Base-by-base conservation (phyloP, 1,139 yeast species). In the Hyphopichia pseudoburtonii region DNA sequence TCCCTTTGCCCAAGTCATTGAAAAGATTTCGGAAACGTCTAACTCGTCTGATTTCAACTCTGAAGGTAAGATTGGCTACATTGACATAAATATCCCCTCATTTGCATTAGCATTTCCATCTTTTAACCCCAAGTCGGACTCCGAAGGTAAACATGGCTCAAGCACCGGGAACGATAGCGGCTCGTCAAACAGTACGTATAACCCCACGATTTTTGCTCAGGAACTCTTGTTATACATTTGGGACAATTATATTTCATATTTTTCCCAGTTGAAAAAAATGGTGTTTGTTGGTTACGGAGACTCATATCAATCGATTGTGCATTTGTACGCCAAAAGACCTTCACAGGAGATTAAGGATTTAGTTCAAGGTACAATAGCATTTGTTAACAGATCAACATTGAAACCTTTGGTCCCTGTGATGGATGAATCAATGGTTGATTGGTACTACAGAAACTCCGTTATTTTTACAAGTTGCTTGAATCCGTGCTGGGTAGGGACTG, bases 271-370 rank as follows among this genome's bases (percentile, higher is more conserved):
- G 36, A 70, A 78, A 33, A 86, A 86, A 47, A 59, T 94, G 34
- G 82, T 88, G 0, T 81, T 92, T 54, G 75, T 90, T 27, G 97
- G 97, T 2, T 78, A 86, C 44, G 98, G 98, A 28, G 95, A 88
- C 44, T 81, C 97, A 0, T 86, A 87, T 53, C 82, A 87, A 36
- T 87, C 96, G 1, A 76, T 90, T 30, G 94, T 90, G 2, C 95
- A 90, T 60, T 66, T 92, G 23, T 78, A 86, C 37, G 96, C 96
- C 4, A 95, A 90, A 56, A 73, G 97, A 36, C 68, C 75, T 4
- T 60, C 73, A 3, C 66, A 58, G 35, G 82, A 79, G 35, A 77
- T 82, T 26, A 73, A 77, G 41, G 75, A 70, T n/a, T 46, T 75
- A 33, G 88, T 86, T 5, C 80, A 80, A 50, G 89, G 94, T 9